Percentiles rank a stretch among this genome's conserved stretches.
Conservation (phyloP, 257 asterid genomes). For the Coffea eugenioides region DNA sequence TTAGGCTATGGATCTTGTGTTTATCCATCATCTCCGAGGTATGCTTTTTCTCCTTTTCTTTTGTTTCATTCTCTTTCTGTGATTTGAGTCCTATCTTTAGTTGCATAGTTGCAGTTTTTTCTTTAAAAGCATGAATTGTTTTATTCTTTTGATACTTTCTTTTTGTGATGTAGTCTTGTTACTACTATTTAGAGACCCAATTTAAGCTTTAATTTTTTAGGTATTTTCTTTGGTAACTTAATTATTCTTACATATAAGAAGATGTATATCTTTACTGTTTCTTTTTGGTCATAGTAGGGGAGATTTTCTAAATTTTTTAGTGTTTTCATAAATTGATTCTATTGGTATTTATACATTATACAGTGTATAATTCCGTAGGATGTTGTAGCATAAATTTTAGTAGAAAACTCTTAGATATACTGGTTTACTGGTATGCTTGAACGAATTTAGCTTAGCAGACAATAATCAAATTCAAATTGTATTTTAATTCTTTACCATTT, state of each 20-base stretch:
- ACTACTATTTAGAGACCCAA: background rate
- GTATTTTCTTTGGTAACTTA: background rate
- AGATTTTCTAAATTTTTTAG: no score
- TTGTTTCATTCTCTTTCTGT: slow-evolving; percentile 17
- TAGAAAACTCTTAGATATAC: no score
- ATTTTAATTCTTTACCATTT: no score
- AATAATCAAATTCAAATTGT: no score
- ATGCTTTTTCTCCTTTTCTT: slow-evolving; percentile 7
- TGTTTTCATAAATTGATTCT: no score
- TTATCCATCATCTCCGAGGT: slow-evolving; percentile 77
- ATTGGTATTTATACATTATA: no score
- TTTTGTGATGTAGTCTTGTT: background rate
- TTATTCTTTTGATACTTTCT: slow-evolving; percentile 3
- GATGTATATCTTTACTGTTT: no score
- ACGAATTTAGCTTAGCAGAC: background rate
- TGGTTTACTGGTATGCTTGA: background rate
- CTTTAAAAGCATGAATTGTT: background rate
- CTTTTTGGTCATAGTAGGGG: no score
- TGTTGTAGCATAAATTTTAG: no score
- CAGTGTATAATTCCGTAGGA: no score
- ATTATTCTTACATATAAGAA: no score
- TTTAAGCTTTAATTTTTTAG: background rate
- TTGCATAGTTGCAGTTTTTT: background rate
- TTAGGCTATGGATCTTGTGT: slow-evolving; percentile 95
- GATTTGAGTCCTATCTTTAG: background rate